phyloP scores from a whole-genome alignment of 2,329 filamentous ascomycete genomes.

The Gyromitra esculenta region DNA sequence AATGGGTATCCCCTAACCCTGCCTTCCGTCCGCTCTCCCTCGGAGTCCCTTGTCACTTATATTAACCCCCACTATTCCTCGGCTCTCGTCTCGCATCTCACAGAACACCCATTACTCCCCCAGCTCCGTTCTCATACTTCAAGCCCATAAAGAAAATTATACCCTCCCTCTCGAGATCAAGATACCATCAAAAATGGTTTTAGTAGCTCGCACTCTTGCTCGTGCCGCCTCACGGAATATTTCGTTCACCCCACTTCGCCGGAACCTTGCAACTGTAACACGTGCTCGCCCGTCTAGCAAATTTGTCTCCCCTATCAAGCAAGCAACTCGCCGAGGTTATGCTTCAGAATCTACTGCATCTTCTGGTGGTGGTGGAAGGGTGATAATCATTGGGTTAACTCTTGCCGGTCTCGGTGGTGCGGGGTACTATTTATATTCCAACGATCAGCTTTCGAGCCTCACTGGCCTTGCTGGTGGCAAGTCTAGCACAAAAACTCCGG shows the following conservation, averaged over 20 bases:
- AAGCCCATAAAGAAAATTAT: conserved; percentile 23
- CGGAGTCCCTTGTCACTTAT: conserved; percentile 36
- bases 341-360: conserved; percentile 51
- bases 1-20: conserved; percentile 46
- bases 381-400: conserved; percentile 53
- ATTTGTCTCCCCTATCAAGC: conserved; percentile 35
- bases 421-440: conserved; percentile 57
- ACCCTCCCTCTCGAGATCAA: conserved; percentile 15
- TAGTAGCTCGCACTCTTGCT: conserved; percentile 51
- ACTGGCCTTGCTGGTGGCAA: conserved; percentile 30
- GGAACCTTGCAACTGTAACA: conserved; percentile 42
- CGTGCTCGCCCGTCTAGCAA: conserved; percentile 46
- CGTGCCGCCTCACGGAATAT: conserved; percentile 46
- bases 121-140: conserved; percentile 15
- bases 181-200: conserved; percentile 51
- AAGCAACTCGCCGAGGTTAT: conserved; percentile 52
- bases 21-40: conserved; percentile 34
- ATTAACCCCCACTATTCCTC: conserved; percentile 49
- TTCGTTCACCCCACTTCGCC: conserved; percentile 42
- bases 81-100: conserved; percentile 5
- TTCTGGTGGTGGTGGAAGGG: conserved; percentile 50
- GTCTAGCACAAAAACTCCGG: conserved; percentile 63
- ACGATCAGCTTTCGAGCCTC: conserved; percentile 45
- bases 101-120: conserved; percentile 26
- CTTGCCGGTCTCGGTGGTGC: conserved; percentile 54